A percentile compares a stretch with the other conserved stretches of the same genome.
Conservation (phyloP, 371 early-diverging fungal genomes). For the Lichtheimia ornata region DNA sequence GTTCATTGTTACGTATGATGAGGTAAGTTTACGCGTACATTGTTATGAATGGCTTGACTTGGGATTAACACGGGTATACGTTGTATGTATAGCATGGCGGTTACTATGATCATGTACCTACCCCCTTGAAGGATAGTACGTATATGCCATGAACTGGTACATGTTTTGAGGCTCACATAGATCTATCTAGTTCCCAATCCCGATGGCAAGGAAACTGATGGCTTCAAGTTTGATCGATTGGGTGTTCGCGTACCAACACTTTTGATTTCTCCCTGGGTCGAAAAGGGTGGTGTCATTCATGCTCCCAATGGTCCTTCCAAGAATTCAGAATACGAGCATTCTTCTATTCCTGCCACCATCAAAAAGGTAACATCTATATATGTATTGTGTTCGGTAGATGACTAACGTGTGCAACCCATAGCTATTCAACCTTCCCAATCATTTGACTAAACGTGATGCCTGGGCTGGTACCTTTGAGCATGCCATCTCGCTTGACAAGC, state of each 20-base stretch:
- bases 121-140: constrained; percentile 18
- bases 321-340: constrained; percentile 43
- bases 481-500: constrained; percentile 20
- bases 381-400: background rate
- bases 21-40: constrained; percentile 7
- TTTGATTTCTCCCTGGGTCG: constrained; percentile 47
- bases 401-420: background rate
- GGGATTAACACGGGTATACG: background rate
- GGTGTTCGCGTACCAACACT: constrained; percentile 56
- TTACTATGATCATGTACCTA: constrained; percentile 30
- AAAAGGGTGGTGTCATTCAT: constrained; percentile 36
- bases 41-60: background rate
- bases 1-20: constrained; percentile 36
- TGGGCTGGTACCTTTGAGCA: constrained; percentile 33
- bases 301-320: constrained; percentile 22
- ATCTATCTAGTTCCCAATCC: constrained; percentile 22
- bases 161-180: background rate
- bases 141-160: background rate
- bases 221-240: constrained; percentile 31
- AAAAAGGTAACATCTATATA: constrained; percentile 22
- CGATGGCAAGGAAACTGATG: constrained; percentile 25
- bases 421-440: constrained; percentile 31
- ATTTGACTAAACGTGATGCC: constrained; percentile 26
- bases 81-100: constrained; percentile 14
- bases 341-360: constrained; percentile 45